Conservation (phyloP, 1,139 yeast genomes). For the Blastobotrys aristatus region DNA sequence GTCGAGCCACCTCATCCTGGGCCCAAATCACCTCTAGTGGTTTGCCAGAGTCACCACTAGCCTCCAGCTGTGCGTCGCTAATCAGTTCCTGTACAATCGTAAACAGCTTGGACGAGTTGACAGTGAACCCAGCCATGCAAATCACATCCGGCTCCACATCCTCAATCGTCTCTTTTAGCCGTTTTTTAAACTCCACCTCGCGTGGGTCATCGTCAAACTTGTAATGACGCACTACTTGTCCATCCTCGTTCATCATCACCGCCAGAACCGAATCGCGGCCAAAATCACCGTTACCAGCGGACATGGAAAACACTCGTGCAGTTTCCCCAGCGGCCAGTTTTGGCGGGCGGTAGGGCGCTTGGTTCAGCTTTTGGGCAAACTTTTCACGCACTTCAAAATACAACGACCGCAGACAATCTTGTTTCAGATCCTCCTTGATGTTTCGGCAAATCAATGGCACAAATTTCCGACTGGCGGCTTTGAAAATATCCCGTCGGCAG, state of each 20-base stretch:
- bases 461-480: constrained; percentile 61
- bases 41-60: constrained; percentile 38
- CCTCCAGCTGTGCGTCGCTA: constrained; percentile 47
- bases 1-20: constrained; percentile 88
- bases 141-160: constrained; percentile 75
- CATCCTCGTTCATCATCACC: constrained; percentile 70
- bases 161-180: constrained; percentile 51
- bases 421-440: constrained; percentile 77
- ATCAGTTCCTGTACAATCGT: constrained; percentile 57
- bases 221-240: constrained; percentile 68
- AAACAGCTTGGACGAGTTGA: constrained; percentile 58
- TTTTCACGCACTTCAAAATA: constrained; percentile 64
- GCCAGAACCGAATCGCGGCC: constrained; percentile 84
- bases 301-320: constrained; percentile 75
- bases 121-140: constrained; percentile 84
- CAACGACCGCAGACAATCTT: constrained; percentile 68
- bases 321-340: constrained; percentile 74
- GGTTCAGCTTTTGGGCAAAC: constrained; percentile 71
- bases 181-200: constrained; percentile 51
- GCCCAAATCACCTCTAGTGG: constrained; percentile 66
- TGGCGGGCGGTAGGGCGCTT: constrained; percentile 86
- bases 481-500: constrained; percentile 63
- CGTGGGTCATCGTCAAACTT: constrained; percentile 69
- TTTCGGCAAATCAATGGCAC: constrained; percentile 65
- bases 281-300: constrained; percentile 82